phyloP scores from a whole-genome alignment of 768 basidiomycete genomes.

The Clathrus columnatus region DNA sequence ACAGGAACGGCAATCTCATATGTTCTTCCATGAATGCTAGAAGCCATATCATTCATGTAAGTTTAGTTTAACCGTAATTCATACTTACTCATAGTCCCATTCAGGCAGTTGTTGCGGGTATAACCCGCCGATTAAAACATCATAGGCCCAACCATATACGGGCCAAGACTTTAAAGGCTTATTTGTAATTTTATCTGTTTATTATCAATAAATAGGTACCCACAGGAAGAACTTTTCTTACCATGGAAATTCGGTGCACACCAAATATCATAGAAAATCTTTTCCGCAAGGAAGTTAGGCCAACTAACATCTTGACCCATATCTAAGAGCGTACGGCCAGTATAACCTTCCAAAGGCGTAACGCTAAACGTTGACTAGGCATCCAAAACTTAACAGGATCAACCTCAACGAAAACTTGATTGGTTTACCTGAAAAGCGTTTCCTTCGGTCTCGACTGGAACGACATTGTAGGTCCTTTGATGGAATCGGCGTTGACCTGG shows the following conservation, averaged over 20 bases:
- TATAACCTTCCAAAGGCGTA: constrained; percentile 2
- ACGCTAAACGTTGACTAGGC: constrained; percentile 6
- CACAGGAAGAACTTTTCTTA: background rate
- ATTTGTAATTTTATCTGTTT: constrained; percentile 11
- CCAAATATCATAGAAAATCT: constrained; percentile 11
- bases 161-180: constrained; percentile 10
- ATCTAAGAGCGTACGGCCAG: constrained; percentile 2
- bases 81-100: constrained; percentile 6
- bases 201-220: background rate
- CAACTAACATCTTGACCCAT: background rate
- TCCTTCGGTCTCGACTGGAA: constrained; percentile 4
- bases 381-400: background rate
- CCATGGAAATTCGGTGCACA: constrained; percentile 12
- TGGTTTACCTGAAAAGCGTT: constrained; percentile 8
- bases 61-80: background rate
- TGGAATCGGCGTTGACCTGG: constrained; percentile 12
- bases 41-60: background rate
- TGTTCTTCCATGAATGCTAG: constrained; percentile 9
- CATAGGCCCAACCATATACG: constrained; percentile 12
- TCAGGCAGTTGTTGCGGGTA: constrained; percentile 13
- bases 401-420: background rate
- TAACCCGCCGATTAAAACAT: constrained; percentile 11
- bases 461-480: constrained; percentile 9
- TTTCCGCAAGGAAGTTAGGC: constrained; percentile 7
- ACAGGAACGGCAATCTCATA: constrained; percentile 11